Base-by-base conservation (phyloP, 2,329 filamentous ascomycete genomes). In the Colletotrichum sp. region DNA sequence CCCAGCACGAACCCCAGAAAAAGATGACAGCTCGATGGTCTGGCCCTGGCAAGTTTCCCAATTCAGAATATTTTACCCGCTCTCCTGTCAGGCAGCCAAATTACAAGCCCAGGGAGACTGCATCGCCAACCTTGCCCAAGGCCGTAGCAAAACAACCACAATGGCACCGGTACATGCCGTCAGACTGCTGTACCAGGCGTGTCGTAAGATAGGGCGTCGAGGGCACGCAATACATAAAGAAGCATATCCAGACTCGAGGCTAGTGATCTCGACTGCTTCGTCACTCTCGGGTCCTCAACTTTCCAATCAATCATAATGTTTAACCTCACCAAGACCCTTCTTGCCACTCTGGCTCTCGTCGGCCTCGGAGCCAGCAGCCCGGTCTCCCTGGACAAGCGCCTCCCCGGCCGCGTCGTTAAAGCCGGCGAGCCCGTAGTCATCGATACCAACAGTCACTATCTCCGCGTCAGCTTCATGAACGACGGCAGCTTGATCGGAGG, bases 401-500 rank as follows among this genome's bases (percentile, higher is more conserved):
- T 49, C 2, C 68, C 68, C n/a, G 57, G 68, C 26, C 57, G 68
- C 68, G 57, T 70, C 57, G 68, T 62, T 26, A 70, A 70, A 39
- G 68, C 68, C 74, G 80, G 77, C 62, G 77, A 78, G 18, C 75
- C 81, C 8, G 77, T 78, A 2, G 72, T 80, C 39, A 81, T 83
- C 71, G 81, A 83, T 32, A 44, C 76, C 2, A 70, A 59, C 9
- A 81, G 82, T 26, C 79, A 82, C 44, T 83, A 84, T 71, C 77
- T 82, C 32, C 80, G 83, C n/a, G 81, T 78, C n/a, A 81, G 76
- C 64, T 64, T 75, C 13, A 75, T 81, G 64, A 80, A 80, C 12
- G 79, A 81, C 13, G 80, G 80, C 24, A 77, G 72, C 60, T 77
- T 83, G 60, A 74, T 84, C 49, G 79, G 78, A 59, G 83, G 82